Percentiles rank a stretch among this genome's conserved stretches.
Conservation (phyloP, 768 basidiomycete species). For the Tylopilus plumbeoviolaceoides region DNA sequence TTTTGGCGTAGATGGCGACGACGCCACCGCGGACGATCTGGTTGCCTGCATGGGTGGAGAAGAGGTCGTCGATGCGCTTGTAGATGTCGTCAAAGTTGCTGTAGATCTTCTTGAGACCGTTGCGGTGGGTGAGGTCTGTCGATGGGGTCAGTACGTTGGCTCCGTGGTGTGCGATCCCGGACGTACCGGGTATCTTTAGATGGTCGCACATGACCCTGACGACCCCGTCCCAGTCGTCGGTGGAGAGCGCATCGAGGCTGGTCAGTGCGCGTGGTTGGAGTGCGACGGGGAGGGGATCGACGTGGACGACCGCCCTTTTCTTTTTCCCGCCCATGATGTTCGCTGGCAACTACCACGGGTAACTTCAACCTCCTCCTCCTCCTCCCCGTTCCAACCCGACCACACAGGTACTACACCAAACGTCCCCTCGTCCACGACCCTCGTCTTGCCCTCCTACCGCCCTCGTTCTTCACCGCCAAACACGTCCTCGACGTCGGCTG, state of each 20-base stretch:
- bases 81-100: constrained; percentile 52
- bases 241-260: constrained; percentile 23
- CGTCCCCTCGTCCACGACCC: constrained; percentile 58
- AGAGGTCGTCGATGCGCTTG: constrained; percentile 46
- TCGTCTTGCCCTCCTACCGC: constrained; percentile 60
- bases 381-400: neutral
- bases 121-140: constrained; percentile 51
- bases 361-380: too few species aligned
- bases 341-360: constrained; percentile 78
- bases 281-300: constrained; percentile 8
- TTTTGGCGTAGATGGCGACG: constrained; percentile 58
- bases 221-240: constrained; percentile 46
- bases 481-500: constrained; percentile 81
- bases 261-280: constrained; percentile 9
- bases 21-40: constrained; percentile 53
- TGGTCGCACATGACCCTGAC: constrained; percentile 45
- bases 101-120: constrained; percentile 62
- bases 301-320: constrained; percentile 7
- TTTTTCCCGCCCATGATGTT: constrained; percentile 21
- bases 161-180: neutral
- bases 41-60: constrained; percentile 38
- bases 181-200: constrained; percentile 53
- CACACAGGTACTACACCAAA: constrained; percentile 69
- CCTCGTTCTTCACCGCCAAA: constrained; percentile 47
- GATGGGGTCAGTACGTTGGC: neutral